phyloP scores from a whole-genome alignment of 768 basidiomycete species.

The Candolleomyces aberdarensis region DNA sequence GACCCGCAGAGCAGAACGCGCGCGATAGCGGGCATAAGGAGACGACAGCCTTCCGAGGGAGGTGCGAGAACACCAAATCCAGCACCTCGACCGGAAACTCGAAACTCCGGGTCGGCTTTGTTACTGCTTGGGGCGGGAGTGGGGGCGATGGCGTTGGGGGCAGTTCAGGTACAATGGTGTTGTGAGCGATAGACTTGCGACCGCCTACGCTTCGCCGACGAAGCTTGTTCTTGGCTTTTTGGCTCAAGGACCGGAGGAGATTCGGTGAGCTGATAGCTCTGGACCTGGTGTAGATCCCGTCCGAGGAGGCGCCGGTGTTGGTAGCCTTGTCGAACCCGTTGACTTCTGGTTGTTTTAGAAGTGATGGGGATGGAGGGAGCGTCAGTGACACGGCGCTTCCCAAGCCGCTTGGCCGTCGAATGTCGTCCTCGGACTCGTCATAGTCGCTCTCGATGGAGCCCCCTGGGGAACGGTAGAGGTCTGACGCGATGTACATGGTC shows the following conservation, averaged over 20 bases:
- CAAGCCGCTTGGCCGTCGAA: slow-evolving; percentile 44
- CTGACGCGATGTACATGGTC: no score
- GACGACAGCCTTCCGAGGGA: slow-evolving; percentile 28
- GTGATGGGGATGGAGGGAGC: slow-evolving; percentile 5
- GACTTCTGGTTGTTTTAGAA: background rate
- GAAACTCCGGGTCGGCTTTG: background rate
- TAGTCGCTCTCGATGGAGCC: slow-evolving; percentile 4
- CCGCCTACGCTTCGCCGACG: no score
- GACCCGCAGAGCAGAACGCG: slow-evolving; percentile 30
- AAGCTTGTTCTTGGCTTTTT: no score
- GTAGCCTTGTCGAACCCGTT: background rate
- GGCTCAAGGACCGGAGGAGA: no score
- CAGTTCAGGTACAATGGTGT: no score
- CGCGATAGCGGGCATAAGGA: slow-evolving; percentile 30
- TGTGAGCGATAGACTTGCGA: no score
- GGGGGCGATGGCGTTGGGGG: background rate
- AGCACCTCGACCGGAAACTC: slow-evolving; percentile 33
- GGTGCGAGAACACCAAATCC: slow-evolving; percentile 28
- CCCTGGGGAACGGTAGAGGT: no score
- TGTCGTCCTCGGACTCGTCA: slow-evolving; percentile 34
- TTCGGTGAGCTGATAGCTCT: no score
- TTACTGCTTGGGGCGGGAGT: background rate
- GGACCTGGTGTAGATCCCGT: no score
- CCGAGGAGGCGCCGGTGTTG: background rate
- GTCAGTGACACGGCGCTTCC: slow-evolving; percentile 27